Evolutionary conservation across 2,329 filamentous ascomycete species (phyloP), one percentile per base, ranked within the genome.

Genomic region (Beauveria asiatica): DNA sequence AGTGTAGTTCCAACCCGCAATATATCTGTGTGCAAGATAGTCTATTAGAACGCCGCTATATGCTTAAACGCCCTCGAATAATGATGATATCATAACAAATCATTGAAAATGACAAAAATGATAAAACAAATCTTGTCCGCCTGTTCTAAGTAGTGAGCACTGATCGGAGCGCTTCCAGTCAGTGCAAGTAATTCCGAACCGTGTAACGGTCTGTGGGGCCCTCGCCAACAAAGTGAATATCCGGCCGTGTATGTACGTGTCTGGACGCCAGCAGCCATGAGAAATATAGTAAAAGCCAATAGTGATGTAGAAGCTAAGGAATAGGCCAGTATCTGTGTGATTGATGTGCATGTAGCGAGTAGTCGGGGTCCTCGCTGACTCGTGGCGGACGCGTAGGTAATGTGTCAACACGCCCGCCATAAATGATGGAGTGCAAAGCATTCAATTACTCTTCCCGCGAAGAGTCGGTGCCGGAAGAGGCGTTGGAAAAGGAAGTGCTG

Each of bases 401-500:
- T 27, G 7, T 50, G 48, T n/a, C 25, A n/a, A 33, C 33, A 41
- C 21, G 25, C 21, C 37, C 44, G 11, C 23, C 25, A 23, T 6
- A 41, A 57, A 39, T 33, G 11, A 37, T 16, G 5, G 13, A 37
- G 33, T 37, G 11, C 13, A 37, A 13, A 37, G 13, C 41, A n/a
- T 19, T n/a, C 16, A 5, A 1, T 42, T 51, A 45, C 27, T 58
- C 48, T 13, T 49, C 56, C 1, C 42, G 41, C 2, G 57, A 50
- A 23, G 64, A 66, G 58, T 63, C 56, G 33, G 57, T 58, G 23
- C 19, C 60, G 46, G 64, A 60, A 42, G 59, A 58, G 30, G 56
- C 57, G 55, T 59, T 50, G 46, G 63, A 51, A 44, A 51, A 62
- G 13, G 49, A 57, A 23, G 61, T 60, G 54, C 63, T 67, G 66